Evolutionary conservation across 75 land plant species (phyloP).

Genomic region (Picea sitchensis): DNA sequence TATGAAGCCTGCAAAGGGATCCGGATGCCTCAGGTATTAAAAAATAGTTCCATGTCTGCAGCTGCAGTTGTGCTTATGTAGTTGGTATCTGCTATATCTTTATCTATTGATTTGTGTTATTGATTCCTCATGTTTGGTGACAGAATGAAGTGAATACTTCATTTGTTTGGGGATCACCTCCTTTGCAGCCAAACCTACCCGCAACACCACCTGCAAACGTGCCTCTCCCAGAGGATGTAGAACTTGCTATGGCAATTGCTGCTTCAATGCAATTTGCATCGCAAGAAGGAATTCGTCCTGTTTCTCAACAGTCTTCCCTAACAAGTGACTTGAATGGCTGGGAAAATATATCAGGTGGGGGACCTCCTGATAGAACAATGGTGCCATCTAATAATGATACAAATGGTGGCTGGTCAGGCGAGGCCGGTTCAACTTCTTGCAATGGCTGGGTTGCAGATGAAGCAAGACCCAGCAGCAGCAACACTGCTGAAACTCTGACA

Average conservation of each 20-base stretch:
- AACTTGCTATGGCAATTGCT: conserved; percentile 64
- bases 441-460: conserved; percentile 24
- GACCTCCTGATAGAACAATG: background rate
- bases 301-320: background rate
- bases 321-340: conserved; percentile 20
- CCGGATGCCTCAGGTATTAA: conserved; percentile 61
- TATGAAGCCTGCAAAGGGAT: conserved; percentile 86
- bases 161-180: background rate
- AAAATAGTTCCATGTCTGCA: background rate
- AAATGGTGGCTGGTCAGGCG: background rate
- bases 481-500: background rate
- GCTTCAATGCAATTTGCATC: conserved; percentile 70
- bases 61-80: too few species aligned
- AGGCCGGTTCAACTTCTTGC: background rate
- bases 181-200: background rate
- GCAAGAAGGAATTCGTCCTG: conserved; percentile 26
- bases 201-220: conserved; percentile 25
- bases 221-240: conserved; percentile 42
- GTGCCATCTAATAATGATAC: conserved; percentile 5
- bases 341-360: conserved; percentile 15
- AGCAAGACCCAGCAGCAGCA: conserved; percentile 16
- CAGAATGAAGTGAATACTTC: background rate
- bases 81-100: background rate
- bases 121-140: background rate
- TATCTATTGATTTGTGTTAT: too few species aligned